Base-by-base conservation (phyloP, 2,329 filamentous ascomycete genomes). In the Aspergillus luchuensis region DNA sequence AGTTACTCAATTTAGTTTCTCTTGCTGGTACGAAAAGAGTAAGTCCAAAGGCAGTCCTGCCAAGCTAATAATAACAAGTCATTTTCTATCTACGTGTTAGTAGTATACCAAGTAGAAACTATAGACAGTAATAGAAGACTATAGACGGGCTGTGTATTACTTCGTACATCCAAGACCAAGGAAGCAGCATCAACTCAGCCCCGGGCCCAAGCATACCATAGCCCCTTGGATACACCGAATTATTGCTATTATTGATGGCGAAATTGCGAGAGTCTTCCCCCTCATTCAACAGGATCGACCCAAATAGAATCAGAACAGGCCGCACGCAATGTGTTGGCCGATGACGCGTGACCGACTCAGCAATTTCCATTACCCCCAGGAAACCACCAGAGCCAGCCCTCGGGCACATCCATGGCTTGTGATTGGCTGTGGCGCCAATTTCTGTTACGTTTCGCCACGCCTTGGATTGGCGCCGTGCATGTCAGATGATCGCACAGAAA, bases 361-460 rank as follows among this genome's bases (percentile, higher is more conserved):
- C 45, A 62, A 58, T 68, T 70, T 69, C 58, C 62, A 69, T 70
- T 70, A 69, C 67, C 64, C 67, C 62, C 68, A 69, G 64, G 61
- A 73, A 74, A 74, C 64, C 64, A 49, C 57, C 54, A 48, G 38
- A 38, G 58, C 54, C 56, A 38, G 52, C 19, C 60, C 50, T n/a
- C 51, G 60, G 58, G 60, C 50, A 15, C 39, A 21, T 5, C 28
- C 38, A 23, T 6, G 11, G 39, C 4, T 43, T 25, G 28, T 67
- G 49, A 76, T 76, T 78, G 74, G 74, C 45, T 52, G 19, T 2
- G 1, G 1, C 4, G 13, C n/a, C 41, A 58, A 66, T 76, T 77
- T 76, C 71, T 73, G 63, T 77, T 77, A 77, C 74, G 74, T 76
- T 67, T 71, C 57, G 66, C 63, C 63, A 66, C 63, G 56, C 49